Evolutionary conservation across 2,329 filamentous ascomycete genomes (phyloP).

Genomic region (Colletotrichum viniferum): DNA sequence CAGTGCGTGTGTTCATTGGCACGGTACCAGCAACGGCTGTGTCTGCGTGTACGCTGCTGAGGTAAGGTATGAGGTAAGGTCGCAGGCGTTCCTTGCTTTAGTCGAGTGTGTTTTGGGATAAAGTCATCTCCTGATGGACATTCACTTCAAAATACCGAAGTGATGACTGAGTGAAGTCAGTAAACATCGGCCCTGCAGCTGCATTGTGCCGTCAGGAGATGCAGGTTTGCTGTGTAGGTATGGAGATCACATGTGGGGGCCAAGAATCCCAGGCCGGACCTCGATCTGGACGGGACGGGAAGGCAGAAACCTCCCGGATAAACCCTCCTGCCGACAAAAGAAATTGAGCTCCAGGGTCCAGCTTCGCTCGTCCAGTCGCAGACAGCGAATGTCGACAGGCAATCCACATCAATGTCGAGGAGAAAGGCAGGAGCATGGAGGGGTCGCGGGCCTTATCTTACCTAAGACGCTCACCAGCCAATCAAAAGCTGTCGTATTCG

Average conservation of each 20-base stretch:
- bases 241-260: conserved; percentile 9
- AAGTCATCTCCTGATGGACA: background rate
- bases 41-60: background rate
- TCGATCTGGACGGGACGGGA: background rate
- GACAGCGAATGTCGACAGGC: background rate
- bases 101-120: background rate
- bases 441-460: background rate
- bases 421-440: background rate
- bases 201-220: background rate
- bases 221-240: background rate
- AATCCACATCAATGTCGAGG: background rate
- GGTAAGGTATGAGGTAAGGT: background rate
- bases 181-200: background rate
- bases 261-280: background rate
- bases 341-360: conserved; percentile 16
- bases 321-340: conserved; percentile 8
- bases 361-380: background rate
- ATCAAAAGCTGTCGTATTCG: background rate
- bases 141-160: background rate
- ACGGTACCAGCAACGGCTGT: background rate
- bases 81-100: background rate
- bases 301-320: background rate
- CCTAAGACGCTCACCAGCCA: background rate
- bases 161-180: background rate
- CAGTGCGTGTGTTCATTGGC: background rate